Evolutionary conservation across 2,329 filamentous ascomycete species (phyloP).

Genomic region (Podosphaera fusca): DNA sequence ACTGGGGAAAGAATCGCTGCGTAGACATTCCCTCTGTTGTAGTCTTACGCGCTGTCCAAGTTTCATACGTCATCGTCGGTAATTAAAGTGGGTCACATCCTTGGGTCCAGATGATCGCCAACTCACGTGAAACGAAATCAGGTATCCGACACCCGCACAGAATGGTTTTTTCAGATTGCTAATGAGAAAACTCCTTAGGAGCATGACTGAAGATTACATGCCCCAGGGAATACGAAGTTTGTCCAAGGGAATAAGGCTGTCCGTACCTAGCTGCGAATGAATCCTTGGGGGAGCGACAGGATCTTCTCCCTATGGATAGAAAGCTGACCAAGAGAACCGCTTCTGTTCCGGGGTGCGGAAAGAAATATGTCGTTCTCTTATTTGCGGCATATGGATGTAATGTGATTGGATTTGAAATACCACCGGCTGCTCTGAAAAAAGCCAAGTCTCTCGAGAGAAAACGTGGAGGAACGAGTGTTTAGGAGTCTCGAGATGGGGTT

Average conservation of each 20-base stretch:
- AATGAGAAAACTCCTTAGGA: conserved; percentile 3
- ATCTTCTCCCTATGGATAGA: conserved; percentile 18
- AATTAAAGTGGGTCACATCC: no score
- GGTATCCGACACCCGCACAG: conserved; percentile 6
- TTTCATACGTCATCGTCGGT: neutral
- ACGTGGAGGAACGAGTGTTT: conserved; percentile 18
- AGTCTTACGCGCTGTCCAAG: neutral
- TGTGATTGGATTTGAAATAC: conserved; percentile 38
- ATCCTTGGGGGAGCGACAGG: conserved; percentile 22
- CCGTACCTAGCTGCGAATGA: conserved; percentile 31
- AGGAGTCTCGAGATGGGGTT: conserved; percentile 20
- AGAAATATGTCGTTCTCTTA: conserved; percentile 59
- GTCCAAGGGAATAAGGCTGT: conserved; percentile 33
- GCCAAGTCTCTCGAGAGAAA: conserved; percentile 23
- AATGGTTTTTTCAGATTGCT: conserved; percentile 12
- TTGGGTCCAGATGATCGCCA: no score
- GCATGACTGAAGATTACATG: conserved; percentile 21
- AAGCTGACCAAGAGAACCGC: conserved; percentile 23
- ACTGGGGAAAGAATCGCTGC: no score
- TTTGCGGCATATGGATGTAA: conserved; percentile 57
- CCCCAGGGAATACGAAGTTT: conserved; percentile 23
- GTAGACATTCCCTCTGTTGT: no score
- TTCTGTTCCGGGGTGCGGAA: conserved; percentile 62
- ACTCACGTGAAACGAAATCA: neutral
- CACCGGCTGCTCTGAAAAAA: conserved; percentile 19